These are phyloP conservation scores for Eleusine coracana DNA, from an alignment of 176 grass and related monocot species.

Conservation along the genomic window DNA sequence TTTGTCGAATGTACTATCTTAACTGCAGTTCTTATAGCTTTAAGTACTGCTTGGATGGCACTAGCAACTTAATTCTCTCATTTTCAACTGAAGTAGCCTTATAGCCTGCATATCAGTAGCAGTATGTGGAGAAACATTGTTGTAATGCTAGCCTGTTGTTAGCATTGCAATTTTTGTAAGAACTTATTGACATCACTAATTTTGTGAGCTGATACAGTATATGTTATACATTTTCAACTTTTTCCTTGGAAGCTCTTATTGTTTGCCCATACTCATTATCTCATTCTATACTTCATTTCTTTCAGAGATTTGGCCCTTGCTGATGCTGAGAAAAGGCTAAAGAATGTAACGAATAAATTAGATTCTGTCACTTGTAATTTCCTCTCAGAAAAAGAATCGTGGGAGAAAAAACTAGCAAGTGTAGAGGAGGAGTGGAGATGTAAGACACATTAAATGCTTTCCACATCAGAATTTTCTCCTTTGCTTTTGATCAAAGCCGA, in stretches of 20 bases:
- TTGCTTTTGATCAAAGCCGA: constrained; percentile 5
- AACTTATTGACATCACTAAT: constrained; percentile 14
- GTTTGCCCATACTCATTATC: constrained; percentile 18
- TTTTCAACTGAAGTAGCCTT: background rate
- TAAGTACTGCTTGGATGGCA: constrained; percentile 11
- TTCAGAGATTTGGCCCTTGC: constrained; percentile 76
- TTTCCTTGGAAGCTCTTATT: constrained; percentile 22
- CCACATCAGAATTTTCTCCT: constrained; percentile 26
- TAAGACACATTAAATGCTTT: constrained; percentile 46
- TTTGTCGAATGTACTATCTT: constrained; percentile 13
- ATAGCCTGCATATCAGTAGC: constrained; percentile 9
- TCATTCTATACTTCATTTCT: constrained; percentile 16
- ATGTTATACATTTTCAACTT: constrained; percentile 16
- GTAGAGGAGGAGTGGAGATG: constrained; percentile 95
- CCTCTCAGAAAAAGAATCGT: constrained; percentile 83
- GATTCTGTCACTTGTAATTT: constrained; percentile 69
- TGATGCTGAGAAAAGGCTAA: constrained; percentile 74
- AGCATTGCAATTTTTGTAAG: background rate
- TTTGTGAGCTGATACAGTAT: constrained; percentile 16
- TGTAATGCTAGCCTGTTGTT: constrained; percentile 9
- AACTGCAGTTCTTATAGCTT: constrained; percentile 22
- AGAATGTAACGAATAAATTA: constrained; percentile 64
- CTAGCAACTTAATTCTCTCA: background rate
- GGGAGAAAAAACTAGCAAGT: constrained; percentile 73
- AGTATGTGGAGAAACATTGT: background rate